Evolutionary conservation across 768 basidiomycete species (phyloP), one percentile per base, ranked within the genome.

Genomic region (Pluteus cervinus): DNA sequence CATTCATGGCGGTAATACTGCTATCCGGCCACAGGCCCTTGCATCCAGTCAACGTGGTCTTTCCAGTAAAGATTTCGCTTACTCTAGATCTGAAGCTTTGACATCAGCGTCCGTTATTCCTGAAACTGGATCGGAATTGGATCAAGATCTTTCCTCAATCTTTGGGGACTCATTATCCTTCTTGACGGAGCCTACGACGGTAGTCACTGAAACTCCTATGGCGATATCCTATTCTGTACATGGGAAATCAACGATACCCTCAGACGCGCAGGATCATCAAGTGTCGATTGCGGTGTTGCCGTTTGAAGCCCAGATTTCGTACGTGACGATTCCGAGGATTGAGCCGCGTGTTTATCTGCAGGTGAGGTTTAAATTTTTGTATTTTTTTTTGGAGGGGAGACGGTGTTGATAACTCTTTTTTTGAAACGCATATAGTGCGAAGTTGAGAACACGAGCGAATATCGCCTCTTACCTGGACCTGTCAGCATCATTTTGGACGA

Each of bases 401-500:
- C 25, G 14, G 18, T 21, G n/a, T 24, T 21, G 33, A 2, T 37
- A 8, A 16, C n/a, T n/a, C n/a, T n/a, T n/a, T n/a, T 34, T 23
- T n/a, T 40, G 33, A 7, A 10, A 31, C 4, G 32, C 42, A 37
- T 48, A 7, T 33, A 73, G 68, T 72, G 66, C 41, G 53, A 61
- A 41, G 68, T 80, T 36, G 69, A 71, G 53, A 81, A 81, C 46
- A 71, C 64, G 29, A 76, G 73, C 50, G 72, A 75, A 36, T 76
- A 76, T 44, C 59, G 68, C 18, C 57, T 81, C 20, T 65, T 82
- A 2, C 60, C 73, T 6, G 79, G 79, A 0, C 58, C 64, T 0
- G 69, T 76, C 25, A 68, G 56, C 40, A 69, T 80, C 17, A 75
- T 79, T 47, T 49, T 79, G 40, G 70, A 80, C 46, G 74, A 76